Conservation (phyloP, 495 filamentous ascomycete species). For the Amphirosellinia nigrospora region DNA sequence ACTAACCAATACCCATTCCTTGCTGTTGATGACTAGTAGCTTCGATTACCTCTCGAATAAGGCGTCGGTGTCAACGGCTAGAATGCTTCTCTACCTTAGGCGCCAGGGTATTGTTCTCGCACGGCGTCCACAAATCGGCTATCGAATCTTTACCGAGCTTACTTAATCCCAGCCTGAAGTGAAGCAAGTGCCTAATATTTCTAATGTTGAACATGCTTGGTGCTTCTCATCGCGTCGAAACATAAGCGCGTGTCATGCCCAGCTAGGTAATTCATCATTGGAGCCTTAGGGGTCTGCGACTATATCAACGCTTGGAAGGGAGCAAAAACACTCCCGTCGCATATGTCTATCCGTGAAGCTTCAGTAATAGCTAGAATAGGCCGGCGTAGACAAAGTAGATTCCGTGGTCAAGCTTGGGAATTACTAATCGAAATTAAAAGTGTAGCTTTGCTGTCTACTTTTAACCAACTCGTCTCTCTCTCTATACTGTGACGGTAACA, state of each 20-base stretch:
- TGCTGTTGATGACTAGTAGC: not conserved
- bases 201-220: not conserved
- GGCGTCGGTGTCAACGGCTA: slow-evolving; percentile 5
- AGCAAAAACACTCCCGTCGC: not conserved
- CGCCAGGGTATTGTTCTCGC: slow-evolving; percentile 1
- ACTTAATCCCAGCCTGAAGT: no score
- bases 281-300: not conserved
- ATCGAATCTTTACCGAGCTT: not conserved
- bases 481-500: no score
- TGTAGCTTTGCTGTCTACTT: no score
- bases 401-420: not conserved
- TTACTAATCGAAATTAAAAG: no score
- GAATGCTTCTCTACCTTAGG: not conserved
- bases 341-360: not conserved
- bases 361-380: not conserved
- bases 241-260: not conserved
- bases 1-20: slow-evolving; percentile 3
- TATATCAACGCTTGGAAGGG: not conserved
- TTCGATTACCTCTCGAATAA: not conserved
- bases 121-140: slow-evolving; percentile 10
- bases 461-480: no score
- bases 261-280: not conserved
- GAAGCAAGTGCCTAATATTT: not conserved
- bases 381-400: no score
- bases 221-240: slow-evolving; percentile 3